These are phyloP conservation scores for Silene vulgaris DNA, from an alignment of 179 eudicot genomes.

Conservation along the genomic window DNA sequence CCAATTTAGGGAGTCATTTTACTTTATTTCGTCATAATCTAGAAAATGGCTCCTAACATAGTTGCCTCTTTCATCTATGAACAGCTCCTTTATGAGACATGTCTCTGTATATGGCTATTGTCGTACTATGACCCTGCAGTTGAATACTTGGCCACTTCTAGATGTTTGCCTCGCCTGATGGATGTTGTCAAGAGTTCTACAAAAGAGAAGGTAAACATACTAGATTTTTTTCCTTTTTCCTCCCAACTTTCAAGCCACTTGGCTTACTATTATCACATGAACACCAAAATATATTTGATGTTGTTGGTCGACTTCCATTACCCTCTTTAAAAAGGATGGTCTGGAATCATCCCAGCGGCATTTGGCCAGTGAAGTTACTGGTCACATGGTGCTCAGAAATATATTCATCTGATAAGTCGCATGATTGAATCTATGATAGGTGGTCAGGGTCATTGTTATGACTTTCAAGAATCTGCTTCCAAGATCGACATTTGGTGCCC, in stretches of 20 bases:
- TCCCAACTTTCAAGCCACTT: too few species aligned
- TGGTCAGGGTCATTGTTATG: conserved; percentile 79
- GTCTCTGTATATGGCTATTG: conserved; percentile 90
- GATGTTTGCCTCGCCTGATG: conserved; percentile 62
- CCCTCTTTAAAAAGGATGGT: background rate
- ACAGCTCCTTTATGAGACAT: conserved; percentile 94
- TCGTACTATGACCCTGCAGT: conserved; percentile 93
- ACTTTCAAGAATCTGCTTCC: conserved; percentile 84
- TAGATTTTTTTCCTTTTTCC: background rate
- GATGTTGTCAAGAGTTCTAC: conserved; percentile 91
- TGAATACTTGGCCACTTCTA: conserved; percentile 83
- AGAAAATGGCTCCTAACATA: conserved; percentile 8
- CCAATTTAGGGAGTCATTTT: background rate
- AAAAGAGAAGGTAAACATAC: conserved; percentile 65
- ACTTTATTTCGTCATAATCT: background rate
- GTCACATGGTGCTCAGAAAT: background rate
- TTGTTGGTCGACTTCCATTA: conserved; percentile 8
- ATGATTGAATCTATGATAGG: conserved; percentile 38
- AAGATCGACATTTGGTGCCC: conserved; percentile 77
- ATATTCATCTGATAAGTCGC: conserved; percentile 9
- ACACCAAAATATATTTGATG: background rate
- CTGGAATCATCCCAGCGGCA: background rate
- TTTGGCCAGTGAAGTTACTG: background rate
- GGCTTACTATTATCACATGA: background rate
- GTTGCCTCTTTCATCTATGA: conserved; percentile 12